These are phyloP conservation scores for Botrytis porri DNA, from an alignment of 2,329 filamentous ascomycete species.

Conservation along the genomic window DNA sequence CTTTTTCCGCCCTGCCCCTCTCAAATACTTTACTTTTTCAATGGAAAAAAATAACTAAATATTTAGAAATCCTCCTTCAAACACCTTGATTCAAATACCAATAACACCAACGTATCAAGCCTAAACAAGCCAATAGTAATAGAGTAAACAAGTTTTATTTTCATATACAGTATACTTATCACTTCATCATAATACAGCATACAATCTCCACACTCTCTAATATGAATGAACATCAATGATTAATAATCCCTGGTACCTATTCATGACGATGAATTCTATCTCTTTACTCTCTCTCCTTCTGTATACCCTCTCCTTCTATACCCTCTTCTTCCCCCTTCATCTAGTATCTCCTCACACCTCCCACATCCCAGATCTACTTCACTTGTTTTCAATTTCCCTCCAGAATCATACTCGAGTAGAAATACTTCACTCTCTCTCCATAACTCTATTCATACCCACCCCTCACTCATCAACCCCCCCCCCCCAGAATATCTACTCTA, in stretches of 20 bases:
- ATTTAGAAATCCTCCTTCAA: neutral
- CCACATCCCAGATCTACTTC: neutral
- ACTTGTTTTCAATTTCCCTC: neutral
- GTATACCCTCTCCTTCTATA: neutral
- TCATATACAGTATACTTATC: neutral
- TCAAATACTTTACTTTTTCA: neutral
- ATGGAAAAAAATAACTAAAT: neutral
- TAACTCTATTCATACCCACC: neutral
- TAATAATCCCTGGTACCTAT: fast-evolving
- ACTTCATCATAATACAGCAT: neutral
- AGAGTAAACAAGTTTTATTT: neutral
- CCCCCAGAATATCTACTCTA: neutral
- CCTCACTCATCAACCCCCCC: neutral
- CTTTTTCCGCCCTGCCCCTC: neutral
- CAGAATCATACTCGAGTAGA: neutral
- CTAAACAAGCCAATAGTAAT: neutral
- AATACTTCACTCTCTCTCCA: neutral
- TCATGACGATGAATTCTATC: neutral
- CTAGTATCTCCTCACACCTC: neutral
- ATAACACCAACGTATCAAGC: neutral
- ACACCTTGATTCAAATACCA: neutral
- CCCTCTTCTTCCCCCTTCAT: neutral
- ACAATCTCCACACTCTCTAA: neutral
- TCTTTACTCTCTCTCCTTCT: neutral
- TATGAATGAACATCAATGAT: fast-evolving